Evolutionary conservation across 2,329 filamentous ascomycete species (phyloP), one percentile per base, ranked within the genome.

Genomic region (Clarireedia paspali): DNA sequence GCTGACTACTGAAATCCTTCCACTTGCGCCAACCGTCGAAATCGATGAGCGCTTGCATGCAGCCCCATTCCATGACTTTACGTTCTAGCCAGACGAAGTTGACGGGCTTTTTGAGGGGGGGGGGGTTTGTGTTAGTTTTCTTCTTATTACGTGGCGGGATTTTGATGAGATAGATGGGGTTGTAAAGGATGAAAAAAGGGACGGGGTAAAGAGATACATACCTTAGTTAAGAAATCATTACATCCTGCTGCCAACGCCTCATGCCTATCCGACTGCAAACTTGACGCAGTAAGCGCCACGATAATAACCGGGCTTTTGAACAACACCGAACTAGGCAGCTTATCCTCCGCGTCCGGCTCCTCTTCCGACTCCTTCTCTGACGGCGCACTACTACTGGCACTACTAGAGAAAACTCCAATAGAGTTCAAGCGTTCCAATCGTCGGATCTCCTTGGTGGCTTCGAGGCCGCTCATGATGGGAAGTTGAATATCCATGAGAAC

Each of bases 41-140:
- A 74, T 99, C 94, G 67, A 99, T 97, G 24, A 99, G 80, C 9
- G 94, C 94, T 75, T 97, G 94, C 94, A 99, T 99, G 75, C 94
- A 97, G 56, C 94, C 94, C 94, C 94, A 99, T 77, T 99, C 94
- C 74, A 95, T 96, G 64, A 97, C 91, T 72, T 99, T 99, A 57
- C 92, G 84, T 71, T 96, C 90, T 26, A 99, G 82, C 91, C 92
- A 99, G 58, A 95, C 88, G 68, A 96, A 96, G 70, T 95, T 95
- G 63, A 99, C 92, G 20, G 94, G 94, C 89, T 96, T 48, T 49
- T 26, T 20, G 20, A 20, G 20, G 2, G 20, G 20, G 34, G 38
- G n/a, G n/a, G n/a, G n/a, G n/a, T 12, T 9, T 10, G 27, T 24
- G 39, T 45, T 56, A 59, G 30, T 61, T 60, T 23, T 34, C 27